phyloP scores from a whole-genome alignment of 2,329 filamentous ascomycete species.

The Fusarium sp. region DNA sequence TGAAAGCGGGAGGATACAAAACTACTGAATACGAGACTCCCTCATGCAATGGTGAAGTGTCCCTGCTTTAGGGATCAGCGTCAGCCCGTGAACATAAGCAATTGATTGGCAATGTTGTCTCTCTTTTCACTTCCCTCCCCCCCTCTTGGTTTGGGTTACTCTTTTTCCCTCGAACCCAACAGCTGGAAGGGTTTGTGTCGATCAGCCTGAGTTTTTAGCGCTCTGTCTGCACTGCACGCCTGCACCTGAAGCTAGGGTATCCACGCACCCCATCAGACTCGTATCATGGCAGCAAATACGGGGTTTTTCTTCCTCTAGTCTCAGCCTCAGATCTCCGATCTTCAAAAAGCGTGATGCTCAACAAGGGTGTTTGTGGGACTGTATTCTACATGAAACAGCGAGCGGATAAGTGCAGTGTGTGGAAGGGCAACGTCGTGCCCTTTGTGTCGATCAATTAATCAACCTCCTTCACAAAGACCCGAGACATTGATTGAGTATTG shows the following conservation, averaged over 20 bases:
- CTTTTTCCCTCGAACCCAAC: neutral
- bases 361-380: conserved; percentile 6
- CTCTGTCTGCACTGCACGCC: neutral
- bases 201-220: conserved; percentile 15
- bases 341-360: neutral
- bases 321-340: conserved; percentile 5
- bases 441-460: conserved; percentile 5
- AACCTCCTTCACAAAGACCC: conserved; percentile 13
- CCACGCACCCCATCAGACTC: neutral
- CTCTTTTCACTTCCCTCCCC: neutral
- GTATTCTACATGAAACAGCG: neutral
- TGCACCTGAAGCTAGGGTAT: neutral
- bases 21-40: conserved; percentile 16
- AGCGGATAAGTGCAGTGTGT: neutral
- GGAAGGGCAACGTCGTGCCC: conserved; percentile 1
- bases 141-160: too few relatives aligned
- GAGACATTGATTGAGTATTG: conserved; percentile 13
- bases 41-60: conserved; percentile 11
- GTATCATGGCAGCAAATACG: neutral
- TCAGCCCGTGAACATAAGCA: neutral
- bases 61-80: neutral
- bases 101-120: neutral
- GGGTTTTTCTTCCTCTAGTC: too few relatives aligned
- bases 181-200: neutral
- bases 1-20: conserved; percentile 1